Conservation (phyloP, 768 basidiomycete species). For the Trametes punicea region DNA sequence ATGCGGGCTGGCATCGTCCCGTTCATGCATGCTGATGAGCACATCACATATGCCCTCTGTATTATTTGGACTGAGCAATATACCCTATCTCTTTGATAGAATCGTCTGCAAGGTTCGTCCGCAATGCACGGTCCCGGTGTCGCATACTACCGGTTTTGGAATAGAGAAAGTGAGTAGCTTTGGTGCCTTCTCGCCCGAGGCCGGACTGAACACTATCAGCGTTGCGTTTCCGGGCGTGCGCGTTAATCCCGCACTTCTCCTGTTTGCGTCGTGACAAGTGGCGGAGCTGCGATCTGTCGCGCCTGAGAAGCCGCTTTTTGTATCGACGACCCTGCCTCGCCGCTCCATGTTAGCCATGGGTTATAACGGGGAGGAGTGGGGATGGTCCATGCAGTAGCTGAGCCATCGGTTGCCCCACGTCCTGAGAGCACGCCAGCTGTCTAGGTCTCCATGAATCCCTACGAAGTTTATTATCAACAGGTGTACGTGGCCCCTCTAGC, state of each 20-base stretch:
- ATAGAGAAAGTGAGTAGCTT: background rate
- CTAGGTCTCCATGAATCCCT: background rate
- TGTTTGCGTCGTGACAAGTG: too few relatives aligned
- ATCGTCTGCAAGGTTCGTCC: background rate
- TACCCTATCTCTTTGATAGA: background rate
- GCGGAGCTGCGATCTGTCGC: background rate
- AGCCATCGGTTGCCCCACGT: background rate
- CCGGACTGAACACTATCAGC: background rate
- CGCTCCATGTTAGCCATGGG: too few relatives aligned
- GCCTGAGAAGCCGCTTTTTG: background rate
- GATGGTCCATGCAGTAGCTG: too few relatives aligned
- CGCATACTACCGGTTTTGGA: too few relatives aligned
- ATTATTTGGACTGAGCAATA: background rate
- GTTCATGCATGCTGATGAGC: background rate
- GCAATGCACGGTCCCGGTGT: too few relatives aligned
- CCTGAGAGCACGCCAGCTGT: background rate
- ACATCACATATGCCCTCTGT: background rate
- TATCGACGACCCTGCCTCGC: too few relatives aligned
- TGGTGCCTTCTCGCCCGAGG: background rate
- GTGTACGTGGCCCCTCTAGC: background rate
- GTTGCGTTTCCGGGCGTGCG: background rate
- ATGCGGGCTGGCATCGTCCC: background rate
- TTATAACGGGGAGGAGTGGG: too few relatives aligned
- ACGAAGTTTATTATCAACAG: background rate
- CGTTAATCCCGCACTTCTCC: too few relatives aligned